A percentile compares a stretch with the other conserved stretches of the same genome.
Conservation (phyloP, 2,329 filamentous ascomycete species). For the Botryosphaeria dothidea region DNA sequence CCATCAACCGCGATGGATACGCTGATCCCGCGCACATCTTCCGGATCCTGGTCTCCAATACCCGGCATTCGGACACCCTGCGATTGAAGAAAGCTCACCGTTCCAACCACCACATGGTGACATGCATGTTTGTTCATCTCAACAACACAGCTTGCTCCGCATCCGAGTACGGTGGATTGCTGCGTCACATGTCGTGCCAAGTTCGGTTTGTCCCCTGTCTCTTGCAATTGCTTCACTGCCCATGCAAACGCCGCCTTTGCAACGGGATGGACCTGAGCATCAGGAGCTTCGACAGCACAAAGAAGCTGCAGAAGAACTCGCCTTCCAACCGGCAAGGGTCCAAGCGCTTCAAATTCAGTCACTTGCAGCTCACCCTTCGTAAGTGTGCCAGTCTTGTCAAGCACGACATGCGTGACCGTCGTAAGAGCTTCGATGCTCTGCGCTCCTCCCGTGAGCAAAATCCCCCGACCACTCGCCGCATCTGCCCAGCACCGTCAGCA, state of each 20-base stretch:
- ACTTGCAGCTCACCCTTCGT: constrained; percentile 21
- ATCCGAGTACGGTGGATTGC: neutral
- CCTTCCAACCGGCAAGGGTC: neutral
- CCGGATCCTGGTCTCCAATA: too few species aligned
- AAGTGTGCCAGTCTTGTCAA: constrained; percentile 26
- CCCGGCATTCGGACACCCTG: neutral
- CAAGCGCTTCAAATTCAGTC: neutral
- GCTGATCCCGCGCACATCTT: neutral
- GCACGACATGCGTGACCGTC: constrained; percentile 21
- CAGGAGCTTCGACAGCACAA: neutral
- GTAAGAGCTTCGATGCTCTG: constrained; percentile 20
- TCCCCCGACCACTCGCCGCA: constrained; percentile 19
- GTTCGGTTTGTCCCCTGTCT: neutral
- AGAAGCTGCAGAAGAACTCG: neutral
- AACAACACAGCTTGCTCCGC: neutral
- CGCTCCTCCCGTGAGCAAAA: constrained; percentile 23
- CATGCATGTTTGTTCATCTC: neutral
- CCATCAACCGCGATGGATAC: neutral
- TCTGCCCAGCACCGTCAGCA: constrained; percentile 6
- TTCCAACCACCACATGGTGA: neutral
- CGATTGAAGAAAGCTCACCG: neutral
- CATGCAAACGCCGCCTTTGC: neutral
- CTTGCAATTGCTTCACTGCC: neutral
- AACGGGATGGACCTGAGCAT: neutral
- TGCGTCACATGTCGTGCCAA: neutral